Evolutionary conservation across 257 asterid species (phyloP), one percentile per base, ranked within the genome.

Genomic region (Nyctanthes arbortristis): DNA sequence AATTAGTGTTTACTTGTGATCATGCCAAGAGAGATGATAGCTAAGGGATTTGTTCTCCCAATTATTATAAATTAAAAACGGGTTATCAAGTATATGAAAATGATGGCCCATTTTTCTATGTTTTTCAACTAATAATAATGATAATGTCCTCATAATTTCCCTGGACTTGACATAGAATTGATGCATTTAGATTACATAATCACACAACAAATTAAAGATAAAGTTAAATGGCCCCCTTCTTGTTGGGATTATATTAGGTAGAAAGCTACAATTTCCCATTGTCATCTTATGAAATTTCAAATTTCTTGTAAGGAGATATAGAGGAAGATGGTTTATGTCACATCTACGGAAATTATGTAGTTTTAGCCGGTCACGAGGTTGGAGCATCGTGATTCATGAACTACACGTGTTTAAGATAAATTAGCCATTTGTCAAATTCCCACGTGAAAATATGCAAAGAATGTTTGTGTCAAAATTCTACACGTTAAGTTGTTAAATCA

Each of bases 21-120:
- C 56, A 47, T 18, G 18, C 11, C 7, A 47, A 47, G 10, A 5
- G 27, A 12, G 70, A 49, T 65, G 61, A 58, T 59, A 35, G 52
- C 57, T 12, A 59, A 39, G 72, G 39, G 56, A 66, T 58, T n/a
- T 65, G 67, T 49, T 11, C 55, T 24, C 14, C 16, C 27, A 31
- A 56, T 65, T 27, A 55, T 47, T 63, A 33, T 29, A 25, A 24
- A 32, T 65, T 24, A 27, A 37, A 54, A 62, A 27, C n/a, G 3
- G 54, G n/a, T 2, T 30, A 18, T 3, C 6, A 34, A 52, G 20
- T 18, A 16, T 35, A 45, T 31, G 27, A 59, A 58, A 59, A 27
- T 1, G 60, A 18, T 27, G 71, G 71, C 52, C 60, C 66, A 55
- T 43, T 43, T 43, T 22, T 43, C 20, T 14, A 1, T 43, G 54